These are phyloP conservation scores for Sesbania bispinosa DNA, from an alignment of 306 rosid species.

Conservation along the genomic window DNA sequence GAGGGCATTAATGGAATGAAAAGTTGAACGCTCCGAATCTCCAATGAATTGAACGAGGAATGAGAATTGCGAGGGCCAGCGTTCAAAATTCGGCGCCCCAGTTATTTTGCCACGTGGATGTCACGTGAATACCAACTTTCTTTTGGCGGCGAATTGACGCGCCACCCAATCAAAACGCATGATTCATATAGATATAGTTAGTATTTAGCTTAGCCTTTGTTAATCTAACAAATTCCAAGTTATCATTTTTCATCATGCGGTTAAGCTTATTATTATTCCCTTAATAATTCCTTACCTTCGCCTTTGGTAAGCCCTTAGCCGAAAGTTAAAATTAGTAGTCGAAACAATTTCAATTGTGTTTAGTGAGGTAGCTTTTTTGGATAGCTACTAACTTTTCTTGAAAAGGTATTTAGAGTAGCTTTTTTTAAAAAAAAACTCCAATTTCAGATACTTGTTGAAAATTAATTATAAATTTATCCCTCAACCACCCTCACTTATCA, in stretches of 20 bases:
- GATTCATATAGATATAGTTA: background rate
- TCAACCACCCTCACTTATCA: too few relatives aligned
- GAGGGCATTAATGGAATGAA: background rate
- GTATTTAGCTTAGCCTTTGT: background rate
- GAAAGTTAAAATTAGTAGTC: too few relatives aligned
- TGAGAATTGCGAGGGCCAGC: constrained; percentile 19
- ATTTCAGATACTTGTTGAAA: too few relatives aligned
- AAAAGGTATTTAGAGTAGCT: too few relatives aligned
- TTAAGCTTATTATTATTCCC: background rate
- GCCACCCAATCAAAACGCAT: constrained; percentile 18
- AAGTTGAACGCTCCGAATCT: background rate
- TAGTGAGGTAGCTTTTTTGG: too few relatives aligned
- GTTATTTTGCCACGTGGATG: background rate
- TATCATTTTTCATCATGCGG: background rate
- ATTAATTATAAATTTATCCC: too few relatives aligned
- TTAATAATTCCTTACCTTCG: too few relatives aligned
- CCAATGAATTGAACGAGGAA: background rate
- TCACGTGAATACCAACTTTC: background rate
- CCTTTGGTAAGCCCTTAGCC: too few relatives aligned
- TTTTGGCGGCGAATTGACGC: background rate
- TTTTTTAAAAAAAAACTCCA: too few relatives aligned
- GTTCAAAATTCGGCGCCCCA: constrained; percentile 30
- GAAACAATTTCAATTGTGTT: too few relatives aligned
- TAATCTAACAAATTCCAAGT: background rate
- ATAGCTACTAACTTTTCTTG: too few relatives aligned